phyloP scores from a whole-genome alignment of 2,329 filamentous ascomycete species.

The Phyllosticta capitalensis region DNA sequence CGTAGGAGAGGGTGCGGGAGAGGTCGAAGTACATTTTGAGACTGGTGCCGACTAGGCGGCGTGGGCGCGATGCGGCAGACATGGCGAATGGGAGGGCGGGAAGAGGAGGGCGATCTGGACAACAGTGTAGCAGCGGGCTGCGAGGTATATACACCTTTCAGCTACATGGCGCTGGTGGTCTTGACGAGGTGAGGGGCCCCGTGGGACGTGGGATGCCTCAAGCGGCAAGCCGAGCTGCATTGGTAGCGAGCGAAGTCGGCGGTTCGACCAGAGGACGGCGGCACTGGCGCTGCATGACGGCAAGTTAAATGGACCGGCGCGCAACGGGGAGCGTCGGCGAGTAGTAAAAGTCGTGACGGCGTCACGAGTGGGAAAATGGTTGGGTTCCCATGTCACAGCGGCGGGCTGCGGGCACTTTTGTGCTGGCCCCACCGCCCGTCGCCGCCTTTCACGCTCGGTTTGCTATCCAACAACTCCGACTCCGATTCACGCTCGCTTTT shows the following conservation, averaged over 20 bases:
- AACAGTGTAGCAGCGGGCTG: neutral
- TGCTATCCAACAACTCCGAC: neutral
- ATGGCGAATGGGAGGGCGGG: neutral
- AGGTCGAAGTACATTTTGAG: conserved; percentile 76
- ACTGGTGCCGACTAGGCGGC: conserved; percentile 61
- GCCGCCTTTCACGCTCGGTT: neutral
- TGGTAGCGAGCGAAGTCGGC: neutral
- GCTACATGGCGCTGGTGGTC: neutral
- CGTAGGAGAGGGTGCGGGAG: conserved; percentile 46
- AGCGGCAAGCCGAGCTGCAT: conserved; percentile 2
- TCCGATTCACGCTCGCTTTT: conserved; percentile 1
- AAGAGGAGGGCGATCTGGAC: neutral
- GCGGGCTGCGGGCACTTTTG: neutral
- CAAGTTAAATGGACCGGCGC: neutral
- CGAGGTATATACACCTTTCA: neutral
- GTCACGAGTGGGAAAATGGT: neutral
- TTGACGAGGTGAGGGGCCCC: neutral
- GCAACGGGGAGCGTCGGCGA: neutral
- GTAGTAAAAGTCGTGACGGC: neutral
- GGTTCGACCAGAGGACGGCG: neutral
- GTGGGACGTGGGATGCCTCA: neutral
- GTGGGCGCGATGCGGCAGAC: conserved; percentile 24
- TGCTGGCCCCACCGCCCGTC: conserved; percentile 1
- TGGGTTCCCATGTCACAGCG: neutral
- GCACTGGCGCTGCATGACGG: neutral